Conservation (phyloP, 164 flowering plant genomes). For the Litsea cubeba region DNA sequence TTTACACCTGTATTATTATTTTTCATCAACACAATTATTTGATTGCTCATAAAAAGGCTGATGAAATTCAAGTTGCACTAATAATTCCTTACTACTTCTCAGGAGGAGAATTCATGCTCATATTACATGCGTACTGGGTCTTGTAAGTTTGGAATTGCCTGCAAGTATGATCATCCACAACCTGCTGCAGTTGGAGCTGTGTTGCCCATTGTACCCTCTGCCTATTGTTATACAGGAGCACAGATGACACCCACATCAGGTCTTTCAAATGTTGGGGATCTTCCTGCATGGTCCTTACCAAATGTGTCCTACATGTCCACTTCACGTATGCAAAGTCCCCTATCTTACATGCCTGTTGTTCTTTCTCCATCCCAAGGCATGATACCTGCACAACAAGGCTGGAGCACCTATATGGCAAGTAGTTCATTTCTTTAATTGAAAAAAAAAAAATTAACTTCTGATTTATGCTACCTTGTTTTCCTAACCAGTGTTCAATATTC, state of each 20-base stretch:
- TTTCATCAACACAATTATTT: too few relatives aligned
- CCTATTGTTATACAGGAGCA: conserved; percentile 36
- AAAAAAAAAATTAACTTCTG: not conserved
- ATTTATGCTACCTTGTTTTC: not conserved
- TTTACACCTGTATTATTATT: too few relatives aligned
- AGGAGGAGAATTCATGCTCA: conserved; percentile 68
- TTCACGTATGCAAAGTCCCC: conserved; percentile 42
- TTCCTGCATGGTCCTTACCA: conserved; percentile 50
- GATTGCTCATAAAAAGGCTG: too few relatives aligned
- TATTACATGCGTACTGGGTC: conserved; percentile 64
- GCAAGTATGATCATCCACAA: conserved; percentile 84
- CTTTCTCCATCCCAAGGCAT: conserved; percentile 52
- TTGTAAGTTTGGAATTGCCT: conserved; percentile 73
- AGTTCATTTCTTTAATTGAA: not conserved
- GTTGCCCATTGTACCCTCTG: conserved; percentile 29
- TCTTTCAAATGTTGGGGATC: conserved; percentile 37
- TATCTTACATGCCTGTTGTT: conserved; percentile 45
- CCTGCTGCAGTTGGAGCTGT: conserved; percentile 40
- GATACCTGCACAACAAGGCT: conserved; percentile 47
- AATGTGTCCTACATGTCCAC: conserved; percentile 42
- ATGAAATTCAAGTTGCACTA: not conserved
- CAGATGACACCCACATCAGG: conserved; percentile 35
- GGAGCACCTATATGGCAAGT: conserved; percentile 66
- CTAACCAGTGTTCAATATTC: not conserved
- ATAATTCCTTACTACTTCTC: conserved; percentile 3